Percentiles rank a stretch among this genome's conserved stretches.
Evolutionary conservation across 768 basidiomycete genomes (phyloP).

Genomic region (Hypholoma sublateritium): DNA sequence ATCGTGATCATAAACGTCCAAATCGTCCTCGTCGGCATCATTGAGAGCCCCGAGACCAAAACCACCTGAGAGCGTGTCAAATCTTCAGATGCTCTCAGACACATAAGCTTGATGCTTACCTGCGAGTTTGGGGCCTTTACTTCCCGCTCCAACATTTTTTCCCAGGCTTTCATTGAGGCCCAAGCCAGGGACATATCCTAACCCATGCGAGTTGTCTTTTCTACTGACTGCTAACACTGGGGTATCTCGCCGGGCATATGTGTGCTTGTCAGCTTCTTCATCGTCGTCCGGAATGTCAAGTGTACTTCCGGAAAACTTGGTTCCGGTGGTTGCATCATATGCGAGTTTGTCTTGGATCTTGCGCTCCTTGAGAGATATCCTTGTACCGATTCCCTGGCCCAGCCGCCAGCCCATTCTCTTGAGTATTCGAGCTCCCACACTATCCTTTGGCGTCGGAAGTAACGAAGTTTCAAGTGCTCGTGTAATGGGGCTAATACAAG

Average conservation of each 20-base stretch:
- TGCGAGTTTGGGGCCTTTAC: slow-evolving; percentile 55
- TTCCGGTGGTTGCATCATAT: slow-evolving; percentile 30
- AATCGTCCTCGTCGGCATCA: slow-evolving; percentile 92
- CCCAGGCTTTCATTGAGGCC: slow-evolving; percentile 63
- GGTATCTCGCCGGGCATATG: slow-evolving; percentile 82
- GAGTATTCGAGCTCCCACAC: slow-evolving; percentile 81
- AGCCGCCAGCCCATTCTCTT: slow-evolving; percentile 95
- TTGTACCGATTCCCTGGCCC: slow-evolving; percentile 92
- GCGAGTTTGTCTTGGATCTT: slow-evolving; percentile 66
- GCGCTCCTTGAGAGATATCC: slow-evolving; percentile 75
- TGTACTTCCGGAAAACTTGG: slow-evolving; percentile 27
- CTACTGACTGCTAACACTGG: slow-evolving; percentile 57
- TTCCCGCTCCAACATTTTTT: slow-evolving; percentile 19
- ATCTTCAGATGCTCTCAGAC: background rate
- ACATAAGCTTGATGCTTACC: slow-evolving; percentile 32
- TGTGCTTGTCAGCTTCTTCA: slow-evolving; percentile 84
- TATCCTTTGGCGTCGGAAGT: slow-evolving; percentile 73
- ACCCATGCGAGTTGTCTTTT: slow-evolving; percentile 78
- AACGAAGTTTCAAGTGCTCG: slow-evolving; percentile 64
- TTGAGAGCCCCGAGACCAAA: slow-evolving; percentile 90
- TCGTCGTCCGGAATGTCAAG: slow-evolving; percentile 55
- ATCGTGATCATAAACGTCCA: slow-evolving; percentile 74
- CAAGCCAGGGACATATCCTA: slow-evolving; percentile 75
- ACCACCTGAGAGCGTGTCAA: slow-evolving; percentile 50
- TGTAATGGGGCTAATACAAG: slow-evolving; percentile 52